Base-by-base conservation (phyloP, 2,329 filamentous ascomycete species). In the Plenodomus lindquistii region DNA sequence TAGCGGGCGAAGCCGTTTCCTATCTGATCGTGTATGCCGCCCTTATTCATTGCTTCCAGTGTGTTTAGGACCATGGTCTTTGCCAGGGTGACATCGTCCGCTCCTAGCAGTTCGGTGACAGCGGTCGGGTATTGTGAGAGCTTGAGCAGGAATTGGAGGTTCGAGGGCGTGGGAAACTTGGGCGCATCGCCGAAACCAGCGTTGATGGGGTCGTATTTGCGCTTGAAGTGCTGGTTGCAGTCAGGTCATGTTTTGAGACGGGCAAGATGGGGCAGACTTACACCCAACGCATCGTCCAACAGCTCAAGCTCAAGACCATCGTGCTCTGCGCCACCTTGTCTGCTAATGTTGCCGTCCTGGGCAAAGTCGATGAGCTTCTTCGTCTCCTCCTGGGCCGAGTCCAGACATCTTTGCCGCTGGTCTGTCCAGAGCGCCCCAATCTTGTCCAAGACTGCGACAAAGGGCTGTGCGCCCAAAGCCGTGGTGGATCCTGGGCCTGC, bases 91-190 rank as follows among this genome's bases (percentile, higher is more conserved):
- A 88, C 90, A 56, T 96, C 91, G 15, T 85, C 79, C 19, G 86
- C 81, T 15, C 94, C 93, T n/a, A 97, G 85, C n/a, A 97, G 85
- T 70, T 96, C 90, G 21, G 84, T 79, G 0, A 97, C 89, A 3
- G 86, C 84, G 13, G 75, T 74, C 0, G 90, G 88, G 51, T 89
- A 91, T 29, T 82, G 81, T 2, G 83, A 81, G 2, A 97, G 79
- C 16, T 87, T 83, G 18, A 97, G 78, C 47, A 99, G 76, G 62
- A 97, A 95, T 11, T 84, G 82, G 40, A 97, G 77, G 63, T 96
- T 96, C 0, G 88, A 83, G 0, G 94, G 89, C 0, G 91, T 96
- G 1, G 91, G 85, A 55, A 97, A 97, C 71, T 97, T 97, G 20
- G 93, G 91, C 8, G 88, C 86, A 16, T 66, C 68, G 2, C 66